These are phyloP conservation scores for Solanum arcanum DNA, from an alignment of 257 asterid genomes.

Conservation along the genomic window DNA sequence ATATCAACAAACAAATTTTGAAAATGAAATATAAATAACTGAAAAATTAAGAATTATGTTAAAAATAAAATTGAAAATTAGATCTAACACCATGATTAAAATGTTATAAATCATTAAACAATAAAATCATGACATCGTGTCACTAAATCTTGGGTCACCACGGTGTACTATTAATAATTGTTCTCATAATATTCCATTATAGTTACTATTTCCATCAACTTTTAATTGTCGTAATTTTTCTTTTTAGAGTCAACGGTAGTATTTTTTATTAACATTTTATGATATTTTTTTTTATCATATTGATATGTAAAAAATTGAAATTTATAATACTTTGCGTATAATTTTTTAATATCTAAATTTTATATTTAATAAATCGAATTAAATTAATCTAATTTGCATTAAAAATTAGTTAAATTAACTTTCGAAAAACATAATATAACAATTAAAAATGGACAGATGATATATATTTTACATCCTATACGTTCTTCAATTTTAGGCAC, in stretches of 20 bases:
- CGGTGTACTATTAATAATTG: not conserved
- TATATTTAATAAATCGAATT: too few species aligned
- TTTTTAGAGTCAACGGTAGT: too few species aligned
- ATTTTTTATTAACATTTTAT: too few species aligned
- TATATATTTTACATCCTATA: not conserved
- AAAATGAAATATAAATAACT: not conserved
- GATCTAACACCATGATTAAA: not conserved
- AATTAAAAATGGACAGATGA: too few species aligned
- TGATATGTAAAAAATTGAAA: too few species aligned
- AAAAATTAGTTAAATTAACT: too few species aligned
- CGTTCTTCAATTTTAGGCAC: not conserved
- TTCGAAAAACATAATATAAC: rapidly evolving
- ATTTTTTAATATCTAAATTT: too few species aligned
- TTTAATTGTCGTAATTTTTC: rapidly evolving
- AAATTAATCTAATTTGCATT: too few species aligned
- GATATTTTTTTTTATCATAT: too few species aligned
- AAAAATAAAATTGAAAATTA: not conserved
- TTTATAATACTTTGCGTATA: too few species aligned
- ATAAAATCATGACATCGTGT: not conserved
- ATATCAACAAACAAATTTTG: not conserved
- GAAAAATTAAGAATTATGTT: not conserved
- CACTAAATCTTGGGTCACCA: not conserved
- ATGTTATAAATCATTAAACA: not conserved
- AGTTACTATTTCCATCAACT: not conserved
- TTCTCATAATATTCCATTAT: not conserved